Base-by-base conservation (phyloP, 768 basidiomycete species). In the Lactifluus echinatus region DNA sequence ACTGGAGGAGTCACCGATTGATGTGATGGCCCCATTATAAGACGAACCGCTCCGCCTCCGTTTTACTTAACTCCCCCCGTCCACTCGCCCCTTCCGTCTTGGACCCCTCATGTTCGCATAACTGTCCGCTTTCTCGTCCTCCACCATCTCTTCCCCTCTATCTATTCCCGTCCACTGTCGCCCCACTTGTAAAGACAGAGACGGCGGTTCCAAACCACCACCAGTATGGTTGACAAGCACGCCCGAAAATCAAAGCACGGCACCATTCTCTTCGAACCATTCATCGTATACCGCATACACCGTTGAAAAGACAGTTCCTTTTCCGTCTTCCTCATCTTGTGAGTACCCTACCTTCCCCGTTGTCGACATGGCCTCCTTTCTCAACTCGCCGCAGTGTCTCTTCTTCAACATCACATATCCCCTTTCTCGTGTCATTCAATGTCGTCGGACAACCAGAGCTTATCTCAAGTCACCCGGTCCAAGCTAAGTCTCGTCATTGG, bases 241-340 rank as follows among this genome's bases (percentile, higher is more conserved):
- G 76, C 82, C 69, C 86, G 84, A 65, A 84, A 77, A 72, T 84
- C 85, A 69, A 86, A 83, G 78, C 84, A 88, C 85, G 87, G 88
- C 77, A 84, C 86, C 73, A 80, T 89, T 59, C 81, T 89, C 68
- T 90, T 90, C 72, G 87, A 89, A 76, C 88, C 88, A 60, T 83
- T 86, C 76, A 84, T 88, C 72, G 87, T 88, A 72, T 82, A 89
- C 73, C 88, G 88, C 72, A 90, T 90, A 90, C 81, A 84, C 75
- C 73, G 73, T 69, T 79, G 68, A 79, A 67, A 2, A 47, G 44
- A 52, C 46, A 45, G 33, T 55, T 43, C 39, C 46, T 45, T 28
- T 55, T 43, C 39, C 49, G 47, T 34, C 33, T 36, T 64, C 52
- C 44, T 65, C 45, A 17, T 63, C 59, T 46, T 21, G 53, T 56